phyloP scores from a whole-genome alignment of 2,329 filamentous ascomycete species.

The Oidium heveae region DNA sequence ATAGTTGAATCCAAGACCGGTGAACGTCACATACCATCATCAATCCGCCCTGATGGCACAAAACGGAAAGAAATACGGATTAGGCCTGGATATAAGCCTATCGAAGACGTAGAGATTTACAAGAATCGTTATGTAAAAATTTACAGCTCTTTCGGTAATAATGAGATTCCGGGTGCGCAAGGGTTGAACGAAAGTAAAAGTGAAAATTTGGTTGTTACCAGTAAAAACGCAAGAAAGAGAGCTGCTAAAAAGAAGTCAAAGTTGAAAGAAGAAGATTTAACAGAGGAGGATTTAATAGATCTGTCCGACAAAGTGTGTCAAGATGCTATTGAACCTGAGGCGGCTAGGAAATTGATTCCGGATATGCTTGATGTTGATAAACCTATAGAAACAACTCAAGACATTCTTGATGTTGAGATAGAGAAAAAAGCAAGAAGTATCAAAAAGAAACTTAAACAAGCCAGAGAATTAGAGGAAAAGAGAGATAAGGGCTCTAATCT shows the following conservation, averaged over 20 bases:
- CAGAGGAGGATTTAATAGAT: slow-evolving; percentile 5
- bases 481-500: slow-evolving; percentile 66
- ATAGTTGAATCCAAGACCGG: slow-evolving; percentile 55
- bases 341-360: not conserved
- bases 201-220: slow-evolving; percentile 27
- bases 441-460: slow-evolving; percentile 87
- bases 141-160: slow-evolving; percentile 50
- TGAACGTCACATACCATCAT: slow-evolving; percentile 72
- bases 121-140: slow-evolving; percentile 74
- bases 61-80: slow-evolving; percentile 89
- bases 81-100: slow-evolving; percentile 74
- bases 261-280: slow-evolving; percentile 4
- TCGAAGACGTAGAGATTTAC: slow-evolving; percentile 90
- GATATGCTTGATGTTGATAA: slow-evolving; percentile 6
- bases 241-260: slow-evolving; percentile 39
- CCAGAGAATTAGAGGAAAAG: slow-evolving; percentile 70
- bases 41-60: slow-evolving; percentile 62
- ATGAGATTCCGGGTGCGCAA: slow-evolving; percentile 52
- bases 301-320: slow-evolving; percentile 2
- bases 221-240: slow-evolving; percentile 67
- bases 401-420: slow-evolving; percentile 47
- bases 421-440: slow-evolving; percentile 85
- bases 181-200: slow-evolving; percentile 23
- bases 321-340: slow-evolving; percentile 17
- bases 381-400: too few species aligned